Evolutionary conservation across 2,329 filamentous ascomycete species (phyloP), one percentile per base, ranked within the genome.

Genomic region (Bertia moriformis): DNA sequence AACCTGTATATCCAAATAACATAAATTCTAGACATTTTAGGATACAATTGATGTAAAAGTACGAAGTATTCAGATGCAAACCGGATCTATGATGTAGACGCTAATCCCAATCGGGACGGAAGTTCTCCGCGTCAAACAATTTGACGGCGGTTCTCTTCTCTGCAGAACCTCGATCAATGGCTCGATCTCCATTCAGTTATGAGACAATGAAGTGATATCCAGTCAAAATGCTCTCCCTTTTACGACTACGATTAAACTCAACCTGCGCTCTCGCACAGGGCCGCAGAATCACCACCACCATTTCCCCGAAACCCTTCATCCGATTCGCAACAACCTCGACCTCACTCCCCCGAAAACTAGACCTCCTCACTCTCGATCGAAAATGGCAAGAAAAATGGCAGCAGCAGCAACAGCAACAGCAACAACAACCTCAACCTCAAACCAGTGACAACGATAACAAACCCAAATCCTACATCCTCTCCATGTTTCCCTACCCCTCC

Each of bases 401-500:
- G 10, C 32, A 15, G 32, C 10, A 15, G 10, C 12, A 35, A 17
- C 32, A n/a, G 32, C 32, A 12, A 29, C 24, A n/a, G 24, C 24
- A n/a, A n/a, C n/a, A n/a, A n/a, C n/a, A n/a, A n/a, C n/a, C n/a
- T n/a, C n/a, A n/a, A n/a, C n/a, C n/a, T n/a, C n/a, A n/a, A n/a
- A n/a, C n/a, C n/a, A n/a, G n/a, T n/a, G n/a, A n/a, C n/a, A 13
- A 13, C 10, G 32, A 18, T 10, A 18, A 10, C 10, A 35, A 42
- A 17, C 35, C 41, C 39, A 51, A 52, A 29, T 53, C 47, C 41
- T 80, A 78, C 49, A 65, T 80, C 37, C 60, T 79, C 39, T 68
- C 75, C 35, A 80, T 80, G 75, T 80, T 80, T 49, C 76, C 75
- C 1, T 80, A 80, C 51, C 76, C 75, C 4, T 80, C 76, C 0